Evolutionary conservation across 2,329 filamentous ascomycete genomes (phyloP), one percentile per base, ranked within the genome.

Genomic region (Coniochaeta sp.): DNA sequence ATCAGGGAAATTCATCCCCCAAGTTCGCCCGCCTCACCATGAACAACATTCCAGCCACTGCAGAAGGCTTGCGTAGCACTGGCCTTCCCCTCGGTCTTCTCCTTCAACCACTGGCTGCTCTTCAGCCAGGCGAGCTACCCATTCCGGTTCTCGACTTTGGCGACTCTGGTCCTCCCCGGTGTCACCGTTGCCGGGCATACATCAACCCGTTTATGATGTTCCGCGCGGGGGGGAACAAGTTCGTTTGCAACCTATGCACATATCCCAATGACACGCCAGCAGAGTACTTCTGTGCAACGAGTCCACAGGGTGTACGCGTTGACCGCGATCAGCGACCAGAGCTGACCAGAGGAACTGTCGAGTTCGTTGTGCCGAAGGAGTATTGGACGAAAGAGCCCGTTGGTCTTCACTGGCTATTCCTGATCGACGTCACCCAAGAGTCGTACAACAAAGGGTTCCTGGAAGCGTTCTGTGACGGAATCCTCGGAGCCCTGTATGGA

Each of bases 121-220:
- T 93, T 47, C 89, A 96, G 70, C 81, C 90, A 26, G 93, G 95
- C 58, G 95, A 99, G 75, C 81, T 89, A 56, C 85, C 91, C 1
- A 88, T 99, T 59, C 95, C 95, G 0, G 89, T 99, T 4, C 81
- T 99, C 26, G 95, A 99, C 75, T 99, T 98, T 80, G 95, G 95
- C 56, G 92, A 97, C 47, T 77, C 79, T 42, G 95, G 95, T 0
- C 95, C 95, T 44, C 95, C 95, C 24, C 85, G 95, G 72, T 99
- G 95, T 75, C 86, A 91, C 68, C 84, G 95, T 76, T 99, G 95
- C 78, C 85, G 95, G 71, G 89, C 93, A 16, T 99, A 99, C 75
- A 96, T 99, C 77, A 99, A 99, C 71, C 95, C 95, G 1, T 99
- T 99, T 72, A 98, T 99, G 95, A 90, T 93, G 71, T 99, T 99